Percentiles rank a stretch among this genome's conserved stretches.
Conservation (phyloP, 2,329 filamentous ascomycete species). For the Neofusicoccum sp. region DNA sequence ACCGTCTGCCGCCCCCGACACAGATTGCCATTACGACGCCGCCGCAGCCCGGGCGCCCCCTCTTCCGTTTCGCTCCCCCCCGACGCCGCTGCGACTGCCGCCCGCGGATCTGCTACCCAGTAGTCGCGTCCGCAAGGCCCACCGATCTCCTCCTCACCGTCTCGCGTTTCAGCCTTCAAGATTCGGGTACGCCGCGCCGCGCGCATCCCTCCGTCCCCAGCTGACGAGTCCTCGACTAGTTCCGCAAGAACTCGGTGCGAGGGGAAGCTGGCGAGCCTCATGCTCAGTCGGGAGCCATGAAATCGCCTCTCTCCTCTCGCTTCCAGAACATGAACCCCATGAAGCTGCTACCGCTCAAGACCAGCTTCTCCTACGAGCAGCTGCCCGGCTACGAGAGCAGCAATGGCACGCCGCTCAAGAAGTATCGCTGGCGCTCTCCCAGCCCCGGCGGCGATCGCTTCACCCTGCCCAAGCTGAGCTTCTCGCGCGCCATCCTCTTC, state of each 20-base stretch:
- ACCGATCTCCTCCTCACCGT: constrained; percentile 25
- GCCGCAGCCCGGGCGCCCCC: constrained; percentile 13
- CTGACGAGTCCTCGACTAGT: constrained; percentile 8
- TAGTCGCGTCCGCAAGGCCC: constrained; percentile 16
- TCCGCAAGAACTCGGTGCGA: constrained; percentile 23
- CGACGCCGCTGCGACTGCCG: constrained; percentile 21
- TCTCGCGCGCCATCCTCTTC: constrained; percentile 45
- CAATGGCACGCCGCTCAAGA: constrained; percentile 38
- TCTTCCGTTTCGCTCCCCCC: constrained; percentile 19
- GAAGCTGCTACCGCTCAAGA: constrained; percentile 45
- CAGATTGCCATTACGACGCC: constrained; percentile 22
- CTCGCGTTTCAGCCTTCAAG: constrained; percentile 23
- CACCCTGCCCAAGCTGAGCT: constrained; percentile 34
- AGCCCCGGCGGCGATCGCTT: constrained; percentile 32
- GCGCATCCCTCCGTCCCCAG: constrained; percentile 5
- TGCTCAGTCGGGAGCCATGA: constrained; percentile 23
- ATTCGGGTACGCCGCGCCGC: constrained; percentile 18
- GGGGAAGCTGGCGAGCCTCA: constrained; percentile 26
- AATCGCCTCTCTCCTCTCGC: constrained; percentile 22
- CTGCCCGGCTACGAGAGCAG: constrained; percentile 45
- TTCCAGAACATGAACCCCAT: constrained; percentile 49
- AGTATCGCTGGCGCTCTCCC: constrained; percentile 44
- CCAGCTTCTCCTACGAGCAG: constrained; percentile 50
- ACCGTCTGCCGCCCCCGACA: constrained; percentile 19
- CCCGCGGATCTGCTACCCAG: constrained; percentile 22